These are phyloP conservation scores for Hymenoscyphus linearis DNA, from an alignment of 2,329 filamentous ascomycete species.

Conservation along the genomic window DNA sequence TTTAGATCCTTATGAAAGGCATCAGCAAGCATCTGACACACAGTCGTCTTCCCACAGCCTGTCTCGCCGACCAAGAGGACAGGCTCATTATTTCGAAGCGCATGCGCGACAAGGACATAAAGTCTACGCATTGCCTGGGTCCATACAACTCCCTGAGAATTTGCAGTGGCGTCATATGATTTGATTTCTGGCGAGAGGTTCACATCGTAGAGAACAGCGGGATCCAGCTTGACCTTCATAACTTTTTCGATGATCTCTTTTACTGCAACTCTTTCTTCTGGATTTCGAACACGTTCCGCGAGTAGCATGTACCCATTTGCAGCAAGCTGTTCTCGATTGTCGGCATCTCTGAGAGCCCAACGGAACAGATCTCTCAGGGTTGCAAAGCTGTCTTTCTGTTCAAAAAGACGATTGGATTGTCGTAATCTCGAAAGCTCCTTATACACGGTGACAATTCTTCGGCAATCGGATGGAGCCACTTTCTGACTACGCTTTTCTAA, in stretches of 20 bases:
- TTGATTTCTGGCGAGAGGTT: constrained; percentile 51
- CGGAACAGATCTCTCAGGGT: constrained; percentile 93
- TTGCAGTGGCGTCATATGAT: constrained; percentile 41
- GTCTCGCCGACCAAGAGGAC: constrained; percentile 94
- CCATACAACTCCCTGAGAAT: constrained; percentile 74
- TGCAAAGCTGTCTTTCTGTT: constrained; percentile 95
- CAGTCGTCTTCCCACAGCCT: constrained; percentile 94
- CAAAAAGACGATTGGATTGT: constrained; percentile 86
- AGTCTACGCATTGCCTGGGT: constrained; percentile 90
- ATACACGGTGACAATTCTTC: constrained; percentile 88
- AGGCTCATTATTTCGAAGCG: constrained; percentile 84
- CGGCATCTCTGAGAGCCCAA: constrained; percentile 83
- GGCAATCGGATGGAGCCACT: constrained; percentile 85
- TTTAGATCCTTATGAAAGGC: constrained; percentile 70
- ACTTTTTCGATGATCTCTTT: constrained; percentile 84
- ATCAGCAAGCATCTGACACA: constrained; percentile 87
- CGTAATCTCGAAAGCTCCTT: constrained; percentile 84
- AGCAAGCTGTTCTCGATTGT: constrained; percentile 83
- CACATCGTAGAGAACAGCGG: constrained; percentile 66
- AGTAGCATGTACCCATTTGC: constrained; percentile 94
- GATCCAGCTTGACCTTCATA: constrained; percentile 80
- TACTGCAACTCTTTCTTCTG: constrained; percentile 77
- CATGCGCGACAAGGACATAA: constrained; percentile 82
- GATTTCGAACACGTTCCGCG: constrained; percentile 88
- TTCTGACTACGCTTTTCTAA: constrained; percentile 80